phyloP scores from a whole-genome alignment of 2,329 filamentous ascomycete genomes.

The Colletotrichum navitas region DNA sequence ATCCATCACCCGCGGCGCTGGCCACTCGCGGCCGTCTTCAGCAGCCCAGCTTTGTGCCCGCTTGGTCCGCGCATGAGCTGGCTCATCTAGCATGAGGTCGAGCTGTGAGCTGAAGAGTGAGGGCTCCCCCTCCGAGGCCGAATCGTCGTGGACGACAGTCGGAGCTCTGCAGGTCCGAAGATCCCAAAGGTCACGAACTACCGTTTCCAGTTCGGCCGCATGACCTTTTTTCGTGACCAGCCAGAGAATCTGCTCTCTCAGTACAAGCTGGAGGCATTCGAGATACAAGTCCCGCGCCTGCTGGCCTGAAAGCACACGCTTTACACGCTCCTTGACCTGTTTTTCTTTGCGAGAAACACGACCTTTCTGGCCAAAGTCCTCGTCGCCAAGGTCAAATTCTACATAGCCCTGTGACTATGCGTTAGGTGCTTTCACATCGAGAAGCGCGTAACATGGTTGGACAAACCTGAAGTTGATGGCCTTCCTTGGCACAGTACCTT shows the following conservation, averaged over 20 bases:
- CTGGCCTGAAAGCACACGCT: constrained; percentile 71
- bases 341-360: constrained; percentile 68
- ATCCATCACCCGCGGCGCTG: constrained; percentile 77
- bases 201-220: constrained; percentile 79
- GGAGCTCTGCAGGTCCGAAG: constrained; percentile 68
- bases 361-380: constrained; percentile 75
- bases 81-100: constrained; percentile 43
- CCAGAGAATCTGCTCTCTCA: constrained; percentile 85
- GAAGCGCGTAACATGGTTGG: not conserved
- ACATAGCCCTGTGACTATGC: constrained; percentile 60
- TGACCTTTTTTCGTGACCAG: constrained; percentile 76
- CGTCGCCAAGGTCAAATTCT: constrained; percentile 71
- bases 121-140: constrained; percentile 46
- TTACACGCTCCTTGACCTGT: constrained; percentile 65
- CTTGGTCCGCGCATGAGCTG: constrained; percentile 48
- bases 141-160: constrained; percentile 48
- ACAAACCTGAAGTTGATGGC: constrained; percentile 81
- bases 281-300: constrained; percentile 83
- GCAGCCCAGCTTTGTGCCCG: constrained; percentile 59
- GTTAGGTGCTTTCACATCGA: not conserved
- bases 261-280: constrained; percentile 84
- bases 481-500: constrained; percentile 79
- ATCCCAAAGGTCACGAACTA: constrained; percentile 89
- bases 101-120: constrained; percentile 58
- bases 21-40: constrained; percentile 61